Evolutionary conservation across 192 early-diverging fungal species (phyloP), one percentile per base, ranked within the genome.

Genomic region (Gonapodya prolifera): DNA sequence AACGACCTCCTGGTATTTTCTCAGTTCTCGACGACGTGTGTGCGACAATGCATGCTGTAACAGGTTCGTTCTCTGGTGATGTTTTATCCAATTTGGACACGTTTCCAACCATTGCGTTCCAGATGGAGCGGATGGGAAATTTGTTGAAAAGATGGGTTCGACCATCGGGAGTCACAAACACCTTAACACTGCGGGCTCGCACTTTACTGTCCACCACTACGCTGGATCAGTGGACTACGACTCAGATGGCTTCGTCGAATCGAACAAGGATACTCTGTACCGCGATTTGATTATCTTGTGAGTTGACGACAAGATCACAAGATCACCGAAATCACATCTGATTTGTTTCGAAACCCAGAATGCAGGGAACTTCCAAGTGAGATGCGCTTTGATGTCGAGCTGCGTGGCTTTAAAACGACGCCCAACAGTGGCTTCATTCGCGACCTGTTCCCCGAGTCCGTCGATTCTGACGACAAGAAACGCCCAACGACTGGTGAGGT

Each of bases 21-120:
- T 90, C 91, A 69, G 92, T 96, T 2, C 88, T 99, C 87, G 98
- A 99, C 83, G 97, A 99, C 81, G 94, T 97, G 16, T 98, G 96
- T 80, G 97, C 93, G 2, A 97, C 95, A 8, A 98, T 96, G 71
- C 97, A 99, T 73, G 97, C 97, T 70, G 94, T 85, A 23, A 78
- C 82, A 23, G 87, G 88, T 61, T 8, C 2, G 29, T 23, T 35
- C 36, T 75, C 30, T 69, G 30, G 30, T 76, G 32, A 23, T 61
- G 8, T 61, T 61, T 8, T 61, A 61, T 23, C 45, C 8, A 16
- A 23, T 61, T 23, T 61, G 8, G 45, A 16, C 8, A n/a, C n/a
- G n/a, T n/a, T n/a, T n/a, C n/a, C n/a, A n/a, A n/a, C n/a, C n/a
- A n/a, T n/a, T n/a, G n/a, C n/a, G n/a, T n/a, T n/a, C 87, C 91